Base-by-base conservation (phyloP, 306 rosid genomes). In the Abrus precatorius region DNA sequence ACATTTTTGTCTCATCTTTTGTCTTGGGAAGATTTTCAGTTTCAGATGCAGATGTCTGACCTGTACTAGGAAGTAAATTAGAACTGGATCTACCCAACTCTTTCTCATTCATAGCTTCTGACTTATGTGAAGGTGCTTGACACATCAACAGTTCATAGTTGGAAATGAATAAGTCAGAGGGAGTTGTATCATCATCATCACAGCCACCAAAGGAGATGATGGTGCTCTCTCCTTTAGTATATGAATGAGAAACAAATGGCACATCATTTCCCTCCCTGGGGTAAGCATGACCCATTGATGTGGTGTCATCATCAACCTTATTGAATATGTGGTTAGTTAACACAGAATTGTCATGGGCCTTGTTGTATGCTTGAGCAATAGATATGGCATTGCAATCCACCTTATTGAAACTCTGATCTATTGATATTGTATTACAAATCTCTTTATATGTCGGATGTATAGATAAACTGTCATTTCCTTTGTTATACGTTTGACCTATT, bases 191-290 rank as follows among this genome's bases (percentile, higher is more conserved):
- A 32, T 87, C 90, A 85, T 88, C 83, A 9, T 83, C 84, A 67
- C 81, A 81, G 36, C 92, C 90, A 38, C 97, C 97, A 84, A 92
- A 91, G 55, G 93, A 92, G 83, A 92, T 92, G 77, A 90, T 90
- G 53, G 90, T 90, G 86, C 92, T 86, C 85, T 89, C 92, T 45
- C 93, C 92, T 67, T 84, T 89, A 45, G 66, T 84, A 76, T 82
- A 88, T 49, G 93, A 77, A 55, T 69, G 85, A 65, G 89, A 77
- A 81, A 83, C 57, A 13, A 84, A 80, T 53, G 83, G 60, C 61
- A 75, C 60, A 79, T 43, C 78, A 65, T 69, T 87, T 70, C 76
- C 86, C 30, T 69, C 84, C 38, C 82, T 77, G 69, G 48, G 69
- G 74, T 81, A 77, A 74, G 77, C 11, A 44, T 82, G 83, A 70